phyloP scores from a whole-genome alignment of 1,284 basidiomycete species.

The Ceratobasidium sp. region DNA sequence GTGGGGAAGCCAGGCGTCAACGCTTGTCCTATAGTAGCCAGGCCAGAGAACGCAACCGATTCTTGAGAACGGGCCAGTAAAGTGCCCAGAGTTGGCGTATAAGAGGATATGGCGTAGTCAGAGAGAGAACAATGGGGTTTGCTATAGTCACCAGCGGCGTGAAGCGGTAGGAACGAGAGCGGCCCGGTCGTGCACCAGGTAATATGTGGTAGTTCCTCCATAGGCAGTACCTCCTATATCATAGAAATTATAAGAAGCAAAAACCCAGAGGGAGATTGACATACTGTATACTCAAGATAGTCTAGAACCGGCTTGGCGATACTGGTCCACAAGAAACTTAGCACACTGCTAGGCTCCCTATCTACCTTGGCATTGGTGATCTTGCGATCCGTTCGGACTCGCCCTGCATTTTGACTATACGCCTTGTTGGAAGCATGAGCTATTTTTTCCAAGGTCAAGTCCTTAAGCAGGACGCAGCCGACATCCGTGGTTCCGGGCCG shows the following conservation, averaged over 20 bases:
- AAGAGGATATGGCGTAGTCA: slow-evolving; percentile 53
- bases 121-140: slow-evolving; percentile 33
- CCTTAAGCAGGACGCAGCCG: neutral
- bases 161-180: slow-evolving; percentile 56
- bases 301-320: slow-evolving; percentile 42
- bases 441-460: no score
- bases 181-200: slow-evolving; percentile 58
- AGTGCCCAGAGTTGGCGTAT: slow-evolving; percentile 51
- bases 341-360: no score
- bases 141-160: slow-evolving; percentile 54
- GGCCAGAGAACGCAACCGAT: no score
- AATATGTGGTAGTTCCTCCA: slow-evolving; percentile 49
- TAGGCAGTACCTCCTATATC: neutral
- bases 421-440: no score
- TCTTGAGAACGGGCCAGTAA: neutral
- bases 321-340: slow-evolving; percentile 24
- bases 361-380: no score
- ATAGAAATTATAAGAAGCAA: neutral
- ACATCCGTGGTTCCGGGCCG: neutral
- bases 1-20: neutral
- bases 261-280: neutral
- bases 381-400: no score
- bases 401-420: no score
- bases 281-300: slow-evolving; percentile 10
- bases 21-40: neutral